A percentile compares a stretch with the other conserved stretches of the same genome.
phyloP scores from a whole-genome alignment of 768 basidiomycete species.

The Flagelloscypha sp. region DNA sequence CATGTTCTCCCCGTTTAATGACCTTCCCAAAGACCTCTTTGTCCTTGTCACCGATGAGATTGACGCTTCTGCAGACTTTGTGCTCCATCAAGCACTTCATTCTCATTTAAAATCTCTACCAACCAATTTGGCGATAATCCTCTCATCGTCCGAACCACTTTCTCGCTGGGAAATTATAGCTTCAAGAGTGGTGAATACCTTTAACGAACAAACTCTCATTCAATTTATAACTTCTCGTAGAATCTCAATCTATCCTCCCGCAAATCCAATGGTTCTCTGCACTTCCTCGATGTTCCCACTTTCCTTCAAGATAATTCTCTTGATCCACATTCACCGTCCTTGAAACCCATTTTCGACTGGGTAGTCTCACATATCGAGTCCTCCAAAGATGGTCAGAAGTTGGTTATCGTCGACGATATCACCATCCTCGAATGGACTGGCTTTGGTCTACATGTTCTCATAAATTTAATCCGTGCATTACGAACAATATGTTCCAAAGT shows the following conservation, averaged over 20 bases:
- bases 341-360: no score
- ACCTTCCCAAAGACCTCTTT: slow-evolving; percentile 42
- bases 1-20: slow-evolving; percentile 44
- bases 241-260: no score
- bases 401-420: slow-evolving; percentile 69
- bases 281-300: no score
- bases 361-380: no score
- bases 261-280: no score
- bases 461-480: slow-evolving; percentile 53
- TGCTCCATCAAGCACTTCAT: slow-evolving; percentile 49
- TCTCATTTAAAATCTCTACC: slow-evolving; percentile 42
- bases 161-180: slow-evolving; percentile 57
- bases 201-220: no score
- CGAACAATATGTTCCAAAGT: slow-evolving; percentile 50
- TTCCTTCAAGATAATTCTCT: no score
- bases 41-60: slow-evolving; percentile 66
- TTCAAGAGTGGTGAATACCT: slow-evolving; percentile 49
- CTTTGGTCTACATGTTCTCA: slow-evolving; percentile 39
- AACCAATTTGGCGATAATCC: slow-evolving; percentile 31
- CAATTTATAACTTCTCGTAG: no score
- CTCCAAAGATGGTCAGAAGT: no score
- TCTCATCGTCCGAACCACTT: slow-evolving; percentile 51
- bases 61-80: slow-evolving; percentile 62
- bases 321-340: no score
- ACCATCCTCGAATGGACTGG: slow-evolving; percentile 68